phyloP scores from a whole-genome alignment of 257 asterid genomes.

The Capsicum rhomboideum region DNA sequence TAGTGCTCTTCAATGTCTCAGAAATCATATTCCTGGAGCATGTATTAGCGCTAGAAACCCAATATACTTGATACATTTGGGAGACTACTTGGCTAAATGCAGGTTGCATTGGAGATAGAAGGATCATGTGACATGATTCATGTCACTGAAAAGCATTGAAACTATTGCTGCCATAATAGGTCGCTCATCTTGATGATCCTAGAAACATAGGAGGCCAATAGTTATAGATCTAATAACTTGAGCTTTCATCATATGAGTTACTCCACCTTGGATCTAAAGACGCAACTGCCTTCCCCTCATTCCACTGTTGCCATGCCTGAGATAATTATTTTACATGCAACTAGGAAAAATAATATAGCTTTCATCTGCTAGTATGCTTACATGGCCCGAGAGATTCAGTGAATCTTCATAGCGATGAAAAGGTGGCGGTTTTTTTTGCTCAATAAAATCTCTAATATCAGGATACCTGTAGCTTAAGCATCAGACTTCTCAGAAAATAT shows the following conservation, averaged over 20 bases:
- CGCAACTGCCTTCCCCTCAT: background rate
- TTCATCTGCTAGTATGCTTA: background rate
- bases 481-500: too few species aligned
- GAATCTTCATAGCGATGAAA: background rate
- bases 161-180: slow-evolving; percentile 4
- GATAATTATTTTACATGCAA: background rate
- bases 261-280: background rate
- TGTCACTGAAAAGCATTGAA: slow-evolving; percentile 5
- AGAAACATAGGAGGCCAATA: slow-evolving; percentile 5
- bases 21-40: background rate
- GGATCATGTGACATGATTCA: too few species aligned
- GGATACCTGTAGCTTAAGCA: slow-evolving; percentile 1
- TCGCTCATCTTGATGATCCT: background rate
- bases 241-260: background rate
- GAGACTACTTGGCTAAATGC: background rate
- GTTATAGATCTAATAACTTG: slow-evolving; percentile 4
- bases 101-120: background rate
- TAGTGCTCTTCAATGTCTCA: background rate
- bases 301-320: slow-evolving; percentile 2
- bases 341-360: background rate
- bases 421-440: background rate
- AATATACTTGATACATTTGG: background rate
- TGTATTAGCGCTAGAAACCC: background rate
- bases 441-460: background rate
- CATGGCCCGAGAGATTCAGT: background rate